Conservation (phyloP, 345 rosid species). For the Bruguiera parviflora region DNA sequence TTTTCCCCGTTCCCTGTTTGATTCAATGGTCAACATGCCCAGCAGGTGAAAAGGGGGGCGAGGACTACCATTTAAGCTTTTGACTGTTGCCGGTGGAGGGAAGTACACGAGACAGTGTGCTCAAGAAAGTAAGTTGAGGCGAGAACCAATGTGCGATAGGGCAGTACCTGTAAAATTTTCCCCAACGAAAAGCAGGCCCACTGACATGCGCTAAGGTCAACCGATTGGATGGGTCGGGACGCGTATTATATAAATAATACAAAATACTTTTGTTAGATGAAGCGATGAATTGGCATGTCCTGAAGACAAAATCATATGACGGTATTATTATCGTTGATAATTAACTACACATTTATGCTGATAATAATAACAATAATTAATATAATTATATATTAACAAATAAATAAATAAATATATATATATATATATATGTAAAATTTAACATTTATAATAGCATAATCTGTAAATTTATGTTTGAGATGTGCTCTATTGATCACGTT, state of each 20-base stretch:
- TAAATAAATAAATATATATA: no score
- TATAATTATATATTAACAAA: no score
- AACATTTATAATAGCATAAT: no score
- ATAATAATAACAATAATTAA: no score
- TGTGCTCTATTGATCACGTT: no score
- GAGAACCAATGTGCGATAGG: background rate
- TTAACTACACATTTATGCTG: no score
- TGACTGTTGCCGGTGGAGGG: background rate
- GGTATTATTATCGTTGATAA: no score
- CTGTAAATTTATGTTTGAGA: no score
- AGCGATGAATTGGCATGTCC: no score
- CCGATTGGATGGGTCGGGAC: slow-evolving; percentile 13
- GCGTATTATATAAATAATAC: background rate
- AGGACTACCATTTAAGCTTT: slow-evolving; percentile 7
- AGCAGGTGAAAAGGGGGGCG: background rate
- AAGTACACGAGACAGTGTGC: background rate
- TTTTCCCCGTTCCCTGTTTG: slow-evolving; percentile 8
- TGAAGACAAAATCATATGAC: no score
- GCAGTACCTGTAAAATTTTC: no score
- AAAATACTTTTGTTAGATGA: background rate
- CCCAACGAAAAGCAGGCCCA: background rate
- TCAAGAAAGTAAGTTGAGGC: background rate
- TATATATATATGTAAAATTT: no score
- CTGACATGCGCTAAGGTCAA: background rate
- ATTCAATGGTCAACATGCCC: slow-evolving; percentile 32